Percentiles rank a stretch among this genome's conserved stretches.
These are phyloP conservation scores for Epithemia pelagica DNA, from an alignment of 108 stramenopile genomes.

Conservation along the genomic window DNA sequence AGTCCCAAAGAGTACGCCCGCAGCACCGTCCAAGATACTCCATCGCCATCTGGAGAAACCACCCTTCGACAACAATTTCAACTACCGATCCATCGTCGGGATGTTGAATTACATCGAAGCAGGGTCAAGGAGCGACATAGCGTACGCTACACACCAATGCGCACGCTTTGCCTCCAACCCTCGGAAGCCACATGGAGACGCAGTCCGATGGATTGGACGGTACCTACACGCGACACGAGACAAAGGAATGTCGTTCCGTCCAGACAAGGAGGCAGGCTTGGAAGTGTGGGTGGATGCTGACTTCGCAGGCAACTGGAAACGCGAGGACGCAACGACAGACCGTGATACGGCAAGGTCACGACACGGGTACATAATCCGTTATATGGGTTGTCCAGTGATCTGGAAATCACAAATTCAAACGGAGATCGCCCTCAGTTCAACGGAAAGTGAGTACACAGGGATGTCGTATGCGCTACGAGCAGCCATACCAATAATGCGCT, in stretches of 20 bases:
- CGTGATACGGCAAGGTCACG: slow-evolving; percentile 11
- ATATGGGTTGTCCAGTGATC: slow-evolving; percentile 7
- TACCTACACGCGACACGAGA: slow-evolving; percentile 21
- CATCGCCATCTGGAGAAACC: slow-evolving; percentile 1
- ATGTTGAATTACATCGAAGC: slow-evolving; percentile 32
- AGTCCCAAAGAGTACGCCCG: slow-evolving; percentile 9
- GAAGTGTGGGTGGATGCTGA: slow-evolving; percentile 39
- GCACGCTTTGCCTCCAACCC: slow-evolving; percentile 21
- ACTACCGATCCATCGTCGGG: slow-evolving; percentile 22
- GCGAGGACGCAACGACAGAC: background rate
- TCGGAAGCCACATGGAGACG: slow-evolving; percentile 19
- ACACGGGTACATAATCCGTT: slow-evolving; percentile 12
- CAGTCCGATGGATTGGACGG: slow-evolving; percentile 13
- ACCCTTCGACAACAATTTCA: slow-evolving; percentile 16
- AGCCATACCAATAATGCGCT: slow-evolving; percentile 21
- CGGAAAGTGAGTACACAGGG: slow-evolving; percentile 29
- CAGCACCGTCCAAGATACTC: slow-evolving; percentile 4
- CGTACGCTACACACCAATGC: slow-evolving; percentile 22
- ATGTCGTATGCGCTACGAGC: slow-evolving; percentile 15
- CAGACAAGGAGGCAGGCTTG: slow-evolving; percentile 8
- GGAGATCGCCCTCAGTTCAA: slow-evolving; percentile 11
- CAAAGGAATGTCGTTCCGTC: slow-evolving; percentile 18
- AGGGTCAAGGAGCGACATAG: slow-evolving; percentile 16
- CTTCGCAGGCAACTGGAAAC: slow-evolving; percentile 11
- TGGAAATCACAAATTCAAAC: slow-evolving; percentile 14